Percentiles rank a stretch among this genome's conserved stretches.
Conservation (phyloP, 805 yeast species). For the Yarrowia alimentaria region DNA sequence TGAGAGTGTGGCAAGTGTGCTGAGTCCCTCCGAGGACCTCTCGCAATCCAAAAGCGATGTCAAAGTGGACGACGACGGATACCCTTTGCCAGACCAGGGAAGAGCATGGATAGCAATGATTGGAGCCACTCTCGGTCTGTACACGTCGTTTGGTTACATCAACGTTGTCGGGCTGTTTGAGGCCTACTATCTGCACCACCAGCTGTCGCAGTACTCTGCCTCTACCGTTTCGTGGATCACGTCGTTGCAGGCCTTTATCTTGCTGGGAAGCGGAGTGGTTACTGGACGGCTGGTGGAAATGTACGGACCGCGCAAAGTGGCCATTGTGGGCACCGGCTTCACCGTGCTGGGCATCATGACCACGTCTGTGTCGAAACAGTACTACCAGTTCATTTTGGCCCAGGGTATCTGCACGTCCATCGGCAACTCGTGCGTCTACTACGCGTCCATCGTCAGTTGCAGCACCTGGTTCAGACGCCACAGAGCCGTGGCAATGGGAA, state of each 20-base stretch:
- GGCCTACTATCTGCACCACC: constrained; percentile 35
- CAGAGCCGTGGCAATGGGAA: constrained; percentile 47
- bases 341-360: constrained; percentile 39
- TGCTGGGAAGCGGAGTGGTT: constrained; percentile 35
- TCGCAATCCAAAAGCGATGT: too few species aligned
- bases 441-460: constrained; percentile 47
- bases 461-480: constrained; percentile 47
- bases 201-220: constrained; percentile 36
- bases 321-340: constrained; percentile 34
- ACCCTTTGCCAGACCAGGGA: constrained; percentile 1
- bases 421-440: constrained; percentile 47
- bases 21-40: too few species aligned
- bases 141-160: constrained; percentile 31
- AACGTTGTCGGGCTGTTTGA: constrained; percentile 38
- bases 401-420: constrained; percentile 52
- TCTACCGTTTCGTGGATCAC: constrained; percentile 41
- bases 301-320: constrained; percentile 33
- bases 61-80: not conserved
- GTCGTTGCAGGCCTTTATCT: constrained; percentile 38
- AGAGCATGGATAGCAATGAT: constrained; percentile 22
- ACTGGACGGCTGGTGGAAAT: constrained; percentile 39
- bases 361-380: constrained; percentile 40
- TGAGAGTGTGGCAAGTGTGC: too few species aligned
- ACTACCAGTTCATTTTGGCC: constrained; percentile 52
- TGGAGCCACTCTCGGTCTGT: constrained; percentile 10